Evolutionary conservation across 768 basidiomycete species (phyloP).

Genomic region (Suillus variegatus): DNA sequence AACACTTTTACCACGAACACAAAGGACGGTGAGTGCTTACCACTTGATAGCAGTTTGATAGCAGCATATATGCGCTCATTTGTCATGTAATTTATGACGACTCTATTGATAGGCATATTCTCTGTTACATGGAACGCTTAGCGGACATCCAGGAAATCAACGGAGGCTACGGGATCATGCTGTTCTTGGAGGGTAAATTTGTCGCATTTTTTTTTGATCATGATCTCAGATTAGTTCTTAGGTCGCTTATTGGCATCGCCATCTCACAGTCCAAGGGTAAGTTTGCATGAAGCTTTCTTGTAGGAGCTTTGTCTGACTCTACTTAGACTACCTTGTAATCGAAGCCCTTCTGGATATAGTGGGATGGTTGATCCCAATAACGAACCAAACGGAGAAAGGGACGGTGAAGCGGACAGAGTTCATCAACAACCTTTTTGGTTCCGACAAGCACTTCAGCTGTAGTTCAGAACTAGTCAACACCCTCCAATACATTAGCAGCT

Average conservation of each 20-base stretch:
- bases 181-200: slow-evolving; percentile 50
- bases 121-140: slow-evolving; percentile 50
- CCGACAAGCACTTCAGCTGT: slow-evolving; percentile 36
- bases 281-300: not conserved
- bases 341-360: slow-evolving; percentile 60
- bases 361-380: slow-evolving; percentile 54
- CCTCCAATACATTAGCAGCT: slow-evolving; percentile 42
- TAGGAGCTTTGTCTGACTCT: not conserved
- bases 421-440: slow-evolving; percentile 52
- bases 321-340: slow-evolving; percentile 53
- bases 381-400: slow-evolving; percentile 36
- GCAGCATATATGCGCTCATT: slow-evolving; percentile 30
- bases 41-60: slow-evolving; percentile 7
- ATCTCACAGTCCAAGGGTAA: slow-evolving; percentile 51
- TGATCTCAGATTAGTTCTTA: slow-evolving; percentile 21
- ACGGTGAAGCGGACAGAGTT: slow-evolving; percentile 43
- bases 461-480: slow-evolving; percentile 39
- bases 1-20: slow-evolving; percentile 21
- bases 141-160: slow-evolving; percentile 42
- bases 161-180: slow-evolving; percentile 44
- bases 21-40: not conserved
- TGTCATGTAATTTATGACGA: slow-evolving; percentile 20
- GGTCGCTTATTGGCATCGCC: slow-evolving; percentile 47
- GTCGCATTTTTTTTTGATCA: not conserved
- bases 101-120: slow-evolving; percentile 48